Percentiles rank a stretch among this genome's conserved stretches.
These are phyloP conservation scores for Claviceps spartinae DNA, from an alignment of 2,329 filamentous ascomycete genomes.

Conservation along the genomic window DNA sequence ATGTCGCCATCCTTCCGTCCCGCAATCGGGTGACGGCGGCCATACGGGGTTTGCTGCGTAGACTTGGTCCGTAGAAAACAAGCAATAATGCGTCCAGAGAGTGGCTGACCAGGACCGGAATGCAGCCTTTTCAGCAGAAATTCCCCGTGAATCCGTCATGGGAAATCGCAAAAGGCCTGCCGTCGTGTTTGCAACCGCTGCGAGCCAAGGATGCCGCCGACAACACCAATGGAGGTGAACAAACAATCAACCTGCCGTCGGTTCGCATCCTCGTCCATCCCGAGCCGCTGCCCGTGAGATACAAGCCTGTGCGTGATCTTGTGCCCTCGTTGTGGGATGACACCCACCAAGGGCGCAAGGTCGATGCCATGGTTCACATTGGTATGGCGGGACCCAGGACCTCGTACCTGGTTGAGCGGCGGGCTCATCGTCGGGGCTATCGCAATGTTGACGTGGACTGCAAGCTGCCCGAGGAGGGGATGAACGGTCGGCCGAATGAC, in stretches of 20 bases:
- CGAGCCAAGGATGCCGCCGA: slow-evolving; percentile 25
- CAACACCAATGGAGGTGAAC: slow-evolving; percentile 14
- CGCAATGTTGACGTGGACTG: slow-evolving; percentile 56
- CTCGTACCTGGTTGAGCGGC: slow-evolving; percentile 57
- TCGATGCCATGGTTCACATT: slow-evolving; percentile 62
- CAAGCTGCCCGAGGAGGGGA: slow-evolving; percentile 38
- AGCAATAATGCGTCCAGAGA: background rate
- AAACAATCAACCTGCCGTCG: slow-evolving; percentile 22
- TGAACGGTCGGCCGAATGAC: slow-evolving; percentile 30
- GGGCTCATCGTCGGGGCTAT: slow-evolving; percentile 62
- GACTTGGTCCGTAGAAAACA: background rate
- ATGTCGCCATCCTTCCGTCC: slow-evolving; percentile 16
- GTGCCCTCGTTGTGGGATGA: slow-evolving; percentile 49
- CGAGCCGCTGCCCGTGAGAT: slow-evolving; percentile 56
- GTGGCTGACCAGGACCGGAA: slow-evolving; percentile 7
- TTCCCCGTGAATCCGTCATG: slow-evolving; percentile 68
- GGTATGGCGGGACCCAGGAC: slow-evolving; percentile 58
- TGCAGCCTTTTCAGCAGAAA: slow-evolving; percentile 55
- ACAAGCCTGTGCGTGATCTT: slow-evolving; percentile 48
- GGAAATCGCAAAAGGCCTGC: slow-evolving; percentile 60
- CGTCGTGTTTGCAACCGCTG: slow-evolving; percentile 44
- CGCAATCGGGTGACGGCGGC: background rate
- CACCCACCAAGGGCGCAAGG: slow-evolving; percentile 21
- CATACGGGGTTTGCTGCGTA: too few relatives aligned
- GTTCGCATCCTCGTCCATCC: slow-evolving; percentile 54